phyloP scores from a whole-genome alignment of 306 rosid species.

The Pyrus bretschneideri region DNA sequence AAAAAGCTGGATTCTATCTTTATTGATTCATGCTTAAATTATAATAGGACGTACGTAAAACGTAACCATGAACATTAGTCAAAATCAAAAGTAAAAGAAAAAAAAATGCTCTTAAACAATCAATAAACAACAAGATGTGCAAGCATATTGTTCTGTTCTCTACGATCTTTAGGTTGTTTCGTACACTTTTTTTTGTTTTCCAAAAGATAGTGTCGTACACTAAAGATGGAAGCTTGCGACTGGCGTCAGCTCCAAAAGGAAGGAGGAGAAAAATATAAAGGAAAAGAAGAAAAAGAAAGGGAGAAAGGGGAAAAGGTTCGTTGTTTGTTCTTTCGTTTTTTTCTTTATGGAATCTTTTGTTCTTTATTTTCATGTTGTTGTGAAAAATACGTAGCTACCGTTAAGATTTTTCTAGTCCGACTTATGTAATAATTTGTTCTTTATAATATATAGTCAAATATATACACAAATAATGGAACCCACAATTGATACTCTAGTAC shows the following conservation, averaged over 20 bases:
- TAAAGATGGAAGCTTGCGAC: background rate
- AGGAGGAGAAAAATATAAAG: background rate
- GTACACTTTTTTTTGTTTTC: too few relatives aligned
- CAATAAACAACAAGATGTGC: background rate
- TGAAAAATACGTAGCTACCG: background rate
- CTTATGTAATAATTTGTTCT: background rate
- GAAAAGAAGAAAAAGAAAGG: background rate
- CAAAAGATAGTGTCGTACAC: background rate
- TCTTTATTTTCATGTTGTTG: background rate
- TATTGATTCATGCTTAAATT: too few relatives aligned
- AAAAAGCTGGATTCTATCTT: background rate
- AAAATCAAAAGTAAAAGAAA: background rate
- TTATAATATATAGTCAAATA: background rate
- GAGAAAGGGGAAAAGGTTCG: background rate
- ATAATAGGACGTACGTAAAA: background rate
- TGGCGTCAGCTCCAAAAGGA: background rate
- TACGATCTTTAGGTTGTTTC: background rate
- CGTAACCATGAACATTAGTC: background rate
- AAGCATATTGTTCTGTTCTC: background rate
- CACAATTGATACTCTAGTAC: conserved; percentile 1
- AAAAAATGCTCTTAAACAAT: background rate
- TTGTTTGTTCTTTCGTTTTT: conserved; percentile 4
- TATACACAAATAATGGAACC: conserved; percentile 6
- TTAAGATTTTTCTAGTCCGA: background rate
- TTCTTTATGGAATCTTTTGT: background rate